These are phyloP conservation scores for Intubia oerlemansii DNA, from an alignment of 2,329 filamentous ascomycete species.

Conservation along the genomic window DNA sequence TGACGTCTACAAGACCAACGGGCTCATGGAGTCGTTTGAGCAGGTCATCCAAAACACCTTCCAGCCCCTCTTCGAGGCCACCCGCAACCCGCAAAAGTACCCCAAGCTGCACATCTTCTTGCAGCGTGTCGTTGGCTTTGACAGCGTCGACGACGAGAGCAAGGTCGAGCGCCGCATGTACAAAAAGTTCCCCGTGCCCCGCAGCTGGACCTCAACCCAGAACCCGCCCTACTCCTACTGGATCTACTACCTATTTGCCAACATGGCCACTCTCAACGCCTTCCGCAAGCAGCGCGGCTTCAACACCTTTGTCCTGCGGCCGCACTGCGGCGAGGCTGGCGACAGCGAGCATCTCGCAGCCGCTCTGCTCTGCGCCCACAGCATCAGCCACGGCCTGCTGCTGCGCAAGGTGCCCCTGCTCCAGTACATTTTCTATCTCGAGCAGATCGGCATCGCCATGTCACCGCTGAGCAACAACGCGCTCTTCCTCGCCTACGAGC, in stretches of 20 bases:
- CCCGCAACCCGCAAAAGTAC: slow-evolving; percentile 64
- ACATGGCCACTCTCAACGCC: slow-evolving; percentile 77
- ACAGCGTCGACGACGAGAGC: slow-evolving; percentile 95
- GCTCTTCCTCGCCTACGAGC: slow-evolving; percentile 84
- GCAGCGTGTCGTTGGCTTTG: slow-evolving; percentile 87
- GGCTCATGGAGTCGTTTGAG: slow-evolving; percentile 74
- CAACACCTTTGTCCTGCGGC: slow-evolving; percentile 83
- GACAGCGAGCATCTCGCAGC: slow-evolving; percentile 92
- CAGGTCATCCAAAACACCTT: slow-evolving; percentile 84
- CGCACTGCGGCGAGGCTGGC: slow-evolving; percentile 90
- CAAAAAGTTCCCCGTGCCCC: slow-evolving; percentile 83
- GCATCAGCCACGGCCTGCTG: slow-evolving; percentile 85
- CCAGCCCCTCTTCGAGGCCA: slow-evolving; percentile 84
- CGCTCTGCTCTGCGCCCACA: slow-evolving; percentile 80
- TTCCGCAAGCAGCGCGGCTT: slow-evolving; percentile 84
- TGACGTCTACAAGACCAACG: slow-evolving; percentile 83
- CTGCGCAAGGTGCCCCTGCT: slow-evolving; percentile 84
- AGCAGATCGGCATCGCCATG: slow-evolving; percentile 98
- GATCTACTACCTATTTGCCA: slow-evolving; percentile 94
- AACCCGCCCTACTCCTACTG: slow-evolving; percentile 98
- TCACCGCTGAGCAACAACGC: slow-evolving; percentile 98
- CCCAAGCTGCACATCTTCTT: slow-evolving; percentile 89
- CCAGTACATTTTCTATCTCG: slow-evolving; percentile 94
- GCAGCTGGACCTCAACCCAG: slow-evolving; percentile 73
- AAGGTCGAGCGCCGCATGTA: slow-evolving; percentile 89